phyloP scores from a whole-genome alignment of 768 basidiomycete genomes.

The Suillus subaureus region DNA sequence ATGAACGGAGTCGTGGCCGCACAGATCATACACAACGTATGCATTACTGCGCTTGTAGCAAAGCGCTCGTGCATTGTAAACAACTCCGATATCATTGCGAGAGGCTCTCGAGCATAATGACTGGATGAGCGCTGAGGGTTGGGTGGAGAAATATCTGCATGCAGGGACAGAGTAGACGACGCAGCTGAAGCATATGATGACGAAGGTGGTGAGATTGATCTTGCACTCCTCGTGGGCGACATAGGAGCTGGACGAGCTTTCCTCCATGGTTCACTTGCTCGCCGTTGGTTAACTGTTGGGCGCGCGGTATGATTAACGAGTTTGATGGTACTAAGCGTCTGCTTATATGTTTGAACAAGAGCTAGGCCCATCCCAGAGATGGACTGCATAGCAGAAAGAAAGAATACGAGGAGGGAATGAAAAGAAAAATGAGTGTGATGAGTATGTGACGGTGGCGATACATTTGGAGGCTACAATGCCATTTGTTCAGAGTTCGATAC shows the following conservation, averaged over 20 bases:
- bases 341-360: constrained; percentile 69
- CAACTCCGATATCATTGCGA: constrained; percentile 53
- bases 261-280: constrained; percentile 2
- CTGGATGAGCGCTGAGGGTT: constrained; percentile 12
- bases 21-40: constrained; percentile 48
- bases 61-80: constrained; percentile 50
- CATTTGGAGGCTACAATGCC: constrained; percentile 19
- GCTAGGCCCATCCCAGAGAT: constrained; percentile 70
- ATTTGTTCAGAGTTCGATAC: constrained; percentile 6
- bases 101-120: constrained; percentile 43
- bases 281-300: not conserved
- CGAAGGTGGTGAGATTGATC: constrained; percentile 10
- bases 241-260: constrained; percentile 3
- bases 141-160: constrained; percentile 12
- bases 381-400: constrained; percentile 74
- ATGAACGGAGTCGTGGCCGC: constrained; percentile 54
- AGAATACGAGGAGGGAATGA: constrained; percentile 61
- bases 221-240: constrained; percentile 4
- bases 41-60: constrained; percentile 48
- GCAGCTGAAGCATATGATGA: constrained; percentile 24
- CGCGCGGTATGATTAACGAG: constrained; percentile 52
- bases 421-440: constrained; percentile 43
- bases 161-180: constrained; percentile 26
- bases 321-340: constrained; percentile 63
- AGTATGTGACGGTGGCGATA: constrained; percentile 29